phyloP scores from a whole-genome alignment of 2,329 filamentous ascomycete genomes.

The Colletotrichum paranaense region DNA sequence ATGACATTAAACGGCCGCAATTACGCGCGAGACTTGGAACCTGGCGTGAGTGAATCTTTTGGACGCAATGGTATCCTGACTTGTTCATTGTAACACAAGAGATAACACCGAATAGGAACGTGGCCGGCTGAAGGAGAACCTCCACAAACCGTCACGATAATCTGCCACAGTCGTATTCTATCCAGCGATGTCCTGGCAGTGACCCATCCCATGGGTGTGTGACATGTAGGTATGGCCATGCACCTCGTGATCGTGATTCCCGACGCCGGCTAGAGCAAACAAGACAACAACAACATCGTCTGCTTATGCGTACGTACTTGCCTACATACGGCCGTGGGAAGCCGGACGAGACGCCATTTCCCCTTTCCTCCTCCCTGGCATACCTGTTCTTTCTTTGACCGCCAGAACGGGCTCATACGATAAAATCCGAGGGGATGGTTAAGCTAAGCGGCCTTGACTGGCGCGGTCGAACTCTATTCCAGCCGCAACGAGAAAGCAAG shows the following conservation, averaged over 20 bases:
- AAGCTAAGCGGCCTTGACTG: slow-evolving; percentile 24
- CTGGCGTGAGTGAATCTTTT: background rate
- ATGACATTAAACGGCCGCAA: background rate
- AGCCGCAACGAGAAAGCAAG: slow-evolving; percentile 4
- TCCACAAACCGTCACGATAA: background rate
- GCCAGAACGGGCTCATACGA: slow-evolving; percentile 2
- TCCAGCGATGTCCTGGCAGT: background rate
- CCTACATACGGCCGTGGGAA: background rate
- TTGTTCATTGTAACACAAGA: background rate
- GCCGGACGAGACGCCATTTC: background rate
- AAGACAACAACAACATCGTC: background rate
- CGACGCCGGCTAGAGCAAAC: background rate
- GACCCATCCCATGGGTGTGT: too few relatives aligned
- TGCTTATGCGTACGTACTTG: background rate
- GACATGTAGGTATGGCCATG: background rate
- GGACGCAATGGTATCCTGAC: background rate
- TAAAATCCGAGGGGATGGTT: slow-evolving; percentile 31
- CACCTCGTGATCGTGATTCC: background rate
- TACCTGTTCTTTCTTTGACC: slow-evolving; percentile 14
- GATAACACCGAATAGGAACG: background rate
- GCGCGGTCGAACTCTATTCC: slow-evolving; percentile 11
- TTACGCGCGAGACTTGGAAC: background rate
- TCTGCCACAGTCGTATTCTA: background rate
- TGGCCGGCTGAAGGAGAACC: background rate
- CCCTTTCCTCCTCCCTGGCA: background rate